Conservation (phyloP, 2,329 filamentous ascomycete species). For the Colletotrichum musicola region DNA sequence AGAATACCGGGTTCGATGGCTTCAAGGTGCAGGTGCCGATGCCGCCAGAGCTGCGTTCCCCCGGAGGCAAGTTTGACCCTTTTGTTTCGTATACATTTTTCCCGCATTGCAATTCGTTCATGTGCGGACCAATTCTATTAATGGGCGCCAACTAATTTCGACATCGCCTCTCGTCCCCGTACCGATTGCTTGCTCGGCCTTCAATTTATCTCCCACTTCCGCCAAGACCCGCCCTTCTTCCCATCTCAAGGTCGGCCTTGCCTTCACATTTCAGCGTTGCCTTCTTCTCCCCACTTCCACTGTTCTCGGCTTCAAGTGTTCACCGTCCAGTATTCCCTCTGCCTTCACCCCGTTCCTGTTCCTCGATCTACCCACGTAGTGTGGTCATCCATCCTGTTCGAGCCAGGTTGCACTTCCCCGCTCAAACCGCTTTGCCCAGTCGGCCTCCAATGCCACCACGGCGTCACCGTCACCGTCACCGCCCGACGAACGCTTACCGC, state of each 20-base stretch:
- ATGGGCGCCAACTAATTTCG: background rate
- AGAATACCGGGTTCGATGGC: slow-evolving; percentile 24
- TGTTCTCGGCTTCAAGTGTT: background rate
- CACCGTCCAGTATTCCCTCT: no score
- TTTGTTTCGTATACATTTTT: slow-evolving; percentile 1
- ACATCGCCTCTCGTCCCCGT: background rate
- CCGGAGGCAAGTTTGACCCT: slow-evolving; percentile 22
- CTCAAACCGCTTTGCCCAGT: background rate
- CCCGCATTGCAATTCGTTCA: background rate
- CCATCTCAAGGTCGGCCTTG: slow-evolving; percentile 1
- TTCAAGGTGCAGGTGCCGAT: slow-evolving; percentile 7
- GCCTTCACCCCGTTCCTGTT: background rate
- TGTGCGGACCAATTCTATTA: background rate
- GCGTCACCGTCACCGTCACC: background rate
- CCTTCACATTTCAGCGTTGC: background rate
- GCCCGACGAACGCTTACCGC: no score
- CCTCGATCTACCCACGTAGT: background rate
- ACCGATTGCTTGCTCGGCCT: background rate
- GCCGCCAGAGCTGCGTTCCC: slow-evolving; percentile 11
- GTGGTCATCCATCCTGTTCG: background rate
- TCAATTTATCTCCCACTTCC: slow-evolving; percentile 6
- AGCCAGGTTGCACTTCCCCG: background rate
- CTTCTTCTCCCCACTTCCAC: background rate
- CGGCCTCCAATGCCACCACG: background rate
- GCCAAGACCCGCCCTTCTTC: background rate